Evolutionary conservation across 2,329 filamentous ascomycete genomes (phyloP), one percentile per base, ranked within the genome.

Genomic region (Sporothrix euskadiensis): DNA sequence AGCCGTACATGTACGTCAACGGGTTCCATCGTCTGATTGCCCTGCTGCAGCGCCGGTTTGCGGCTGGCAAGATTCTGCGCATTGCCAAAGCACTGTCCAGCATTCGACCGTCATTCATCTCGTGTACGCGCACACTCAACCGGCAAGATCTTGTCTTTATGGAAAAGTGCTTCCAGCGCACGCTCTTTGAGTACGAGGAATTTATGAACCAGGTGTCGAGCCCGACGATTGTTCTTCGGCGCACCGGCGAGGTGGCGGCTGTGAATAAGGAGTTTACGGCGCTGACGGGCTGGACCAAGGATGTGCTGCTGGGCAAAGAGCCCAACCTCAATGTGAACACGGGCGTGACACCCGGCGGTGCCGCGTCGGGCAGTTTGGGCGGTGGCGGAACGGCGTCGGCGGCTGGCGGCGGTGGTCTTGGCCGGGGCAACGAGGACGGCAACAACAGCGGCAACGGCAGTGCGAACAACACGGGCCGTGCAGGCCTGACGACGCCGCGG

Each of bases 221-320:
- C 4, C 96, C 96, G 0, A 97, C 94, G 0, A 90, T 99, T 73
- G 93, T 98, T 35, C 97, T 94, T 79, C 90, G 96, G 66, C 90
- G 96, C 66, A 97, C 94, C 0, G 96, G 96, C 69, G 96, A 98
- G 81, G 90, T 99, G n/a, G 94, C 94, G 0, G 93, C 93, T 3
- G 94, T 97, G 30, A 97, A 96, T 80, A 97, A 98, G 82, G 96
- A 98, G 81, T 99, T 99, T 78, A 94, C 91, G n/a, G 92, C 97
- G 41, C 84, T 99, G 71, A 98, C 96, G 0, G 96, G 95, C 5
- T 99, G 96, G 96, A 92, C 90, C 71, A 94, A 94, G 79, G 92
- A 96, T 66, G 90, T 98, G 0, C 85, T 99, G 0, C 86, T 98
- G 0, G 96, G 96, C 68, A 93, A 94, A 78, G 92, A 94, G 78